Conservation (phyloP, 2,329 filamentous ascomycete genomes). For the Sclerotinia sclerotiorum region DNA sequence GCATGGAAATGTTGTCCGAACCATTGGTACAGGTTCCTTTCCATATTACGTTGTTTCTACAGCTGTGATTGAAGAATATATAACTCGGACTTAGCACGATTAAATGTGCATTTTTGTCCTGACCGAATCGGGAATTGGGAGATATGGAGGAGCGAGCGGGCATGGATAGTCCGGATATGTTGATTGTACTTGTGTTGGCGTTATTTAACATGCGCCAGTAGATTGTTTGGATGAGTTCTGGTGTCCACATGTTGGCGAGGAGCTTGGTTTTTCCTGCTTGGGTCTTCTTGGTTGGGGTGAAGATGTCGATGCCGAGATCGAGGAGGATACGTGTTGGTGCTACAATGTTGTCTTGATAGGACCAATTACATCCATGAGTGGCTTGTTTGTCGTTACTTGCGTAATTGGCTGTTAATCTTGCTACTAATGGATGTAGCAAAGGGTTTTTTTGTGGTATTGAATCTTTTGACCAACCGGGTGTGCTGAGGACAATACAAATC, state of each 20-base stretch:
- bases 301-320: conserved; percentile 35
- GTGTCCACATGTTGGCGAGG: conserved; percentile 26
- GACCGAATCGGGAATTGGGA: not conserved
- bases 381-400: conserved; percentile 3
- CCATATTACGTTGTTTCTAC: conserved; percentile 36
- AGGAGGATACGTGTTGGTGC: conserved; percentile 32
- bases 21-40: conserved; percentile 25
- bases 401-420: conserved; percentile 36
- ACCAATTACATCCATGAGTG: conserved; percentile 27
- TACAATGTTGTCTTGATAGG: conserved; percentile 34
- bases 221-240: conserved; percentile 36
- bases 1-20: conserved; percentile 13
- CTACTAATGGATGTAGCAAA: conserved; percentile 32
- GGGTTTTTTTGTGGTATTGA: conserved; percentile 25
- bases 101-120: conserved; percentile 3
- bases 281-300: conserved; percentile 16
- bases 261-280: not conserved
- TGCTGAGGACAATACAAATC: conserved; percentile 31
- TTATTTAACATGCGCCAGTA: conserved; percentile 37
- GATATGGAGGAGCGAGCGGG: not conserved
- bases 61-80: conserved; percentile 39
- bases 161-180: not conserved
- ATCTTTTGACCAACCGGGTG: conserved; percentile 17
- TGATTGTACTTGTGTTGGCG: conserved; percentile 28
- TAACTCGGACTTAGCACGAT: conserved; percentile 34